A percentile compares a stretch with the other conserved stretches of the same genome.
phyloP scores from a whole-genome alignment of 495 filamentous ascomycete genomes.

The Pyrenula massariospora region DNA sequence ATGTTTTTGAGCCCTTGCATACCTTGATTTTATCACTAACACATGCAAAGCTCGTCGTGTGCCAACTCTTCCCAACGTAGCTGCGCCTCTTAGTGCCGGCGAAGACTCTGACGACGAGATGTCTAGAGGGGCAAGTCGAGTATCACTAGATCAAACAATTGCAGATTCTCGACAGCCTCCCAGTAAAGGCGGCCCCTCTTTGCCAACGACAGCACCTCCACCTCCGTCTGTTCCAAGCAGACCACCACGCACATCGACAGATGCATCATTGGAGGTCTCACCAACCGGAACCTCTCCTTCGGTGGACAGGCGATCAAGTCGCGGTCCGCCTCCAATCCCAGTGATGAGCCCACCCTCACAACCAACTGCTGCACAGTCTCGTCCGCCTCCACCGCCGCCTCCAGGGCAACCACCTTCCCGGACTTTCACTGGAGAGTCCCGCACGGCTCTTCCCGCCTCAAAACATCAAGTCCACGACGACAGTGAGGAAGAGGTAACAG shows the following conservation, averaged over 20 bases:
- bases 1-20: conserved; percentile 22
- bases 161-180: conserved; percentile 6
- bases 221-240: conserved; percentile 33
- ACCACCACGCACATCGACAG: conserved; percentile 26
- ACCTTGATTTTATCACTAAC: conserved; percentile 20
- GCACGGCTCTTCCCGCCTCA: conserved; percentile 22
- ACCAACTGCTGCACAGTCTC: conserved; percentile 41
- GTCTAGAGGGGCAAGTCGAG: conserved; percentile 46
- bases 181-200: conserved; percentile 23
- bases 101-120: conserved; percentile 92
- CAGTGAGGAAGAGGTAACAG: conserved; percentile 72
- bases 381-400: conserved; percentile 72
- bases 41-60: conserved; percentile 42
- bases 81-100: conserved; percentile 59
- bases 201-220: conserved; percentile 30
- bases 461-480: conserved; percentile 39
- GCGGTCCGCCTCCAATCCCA: conserved; percentile 38
- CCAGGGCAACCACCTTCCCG: conserved; percentile 45
- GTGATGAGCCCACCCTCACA: conserved; percentile 24
- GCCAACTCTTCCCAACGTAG: conserved; percentile 33
- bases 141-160: conserved; percentile 26
- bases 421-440: conserved; percentile 47
- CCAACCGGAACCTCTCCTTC: conserved; percentile 32
- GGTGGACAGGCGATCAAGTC: conserved; percentile 39
- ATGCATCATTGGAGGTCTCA: conserved; percentile 24